Percentiles rank a stretch among this genome's conserved stretches.
These are phyloP conservation scores for Cyamopsis tetragonoloba DNA, from an alignment of 306 rosid species.

Conservation along the genomic window DNA sequence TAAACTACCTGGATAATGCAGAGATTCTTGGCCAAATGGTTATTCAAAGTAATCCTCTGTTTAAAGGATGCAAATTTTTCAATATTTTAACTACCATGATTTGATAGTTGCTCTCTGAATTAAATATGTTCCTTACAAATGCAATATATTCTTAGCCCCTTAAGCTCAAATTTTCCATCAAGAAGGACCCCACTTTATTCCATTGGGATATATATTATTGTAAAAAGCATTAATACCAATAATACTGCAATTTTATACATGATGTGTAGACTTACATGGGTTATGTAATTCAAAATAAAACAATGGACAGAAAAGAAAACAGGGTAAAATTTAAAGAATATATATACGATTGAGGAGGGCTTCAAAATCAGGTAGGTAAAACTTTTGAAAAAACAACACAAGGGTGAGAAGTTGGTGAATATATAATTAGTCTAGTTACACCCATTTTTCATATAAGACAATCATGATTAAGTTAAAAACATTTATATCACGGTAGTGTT, in stretches of 20 bases:
- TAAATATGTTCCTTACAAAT: conserved; percentile 25
- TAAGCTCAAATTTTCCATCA: conserved; percentile 14
- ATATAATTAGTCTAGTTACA: too few species aligned
- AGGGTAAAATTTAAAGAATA: neutral
- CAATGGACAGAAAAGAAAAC: neutral
- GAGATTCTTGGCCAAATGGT: neutral
- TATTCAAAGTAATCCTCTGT: conserved; percentile 19
- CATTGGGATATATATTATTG: neutral
- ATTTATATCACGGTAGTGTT: too few species aligned
- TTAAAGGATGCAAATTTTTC: conserved; percentile 13
- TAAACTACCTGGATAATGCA: conserved; percentile 15
- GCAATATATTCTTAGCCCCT: conserved; percentile 10
- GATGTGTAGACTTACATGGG: too few species aligned
- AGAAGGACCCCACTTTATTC: conserved; percentile 29
- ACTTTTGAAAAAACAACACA: conserved; percentile 13
- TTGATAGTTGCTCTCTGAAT: conserved; percentile 18
- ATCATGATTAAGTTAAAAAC: too few species aligned
- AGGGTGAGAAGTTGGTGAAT: conserved; percentile 5
- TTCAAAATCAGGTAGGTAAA: conserved; percentile 16
- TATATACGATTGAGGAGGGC: neutral
- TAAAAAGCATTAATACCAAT: conserved; percentile 8
- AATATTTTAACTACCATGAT: conserved; percentile 32
- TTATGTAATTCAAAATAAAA: conserved; percentile 1
- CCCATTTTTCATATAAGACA: too few species aligned
- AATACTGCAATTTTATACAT: neutral